Base-by-base conservation (phyloP, 2,329 filamentous ascomycete species). In the Colletotrichum echinochloae region DNA sequence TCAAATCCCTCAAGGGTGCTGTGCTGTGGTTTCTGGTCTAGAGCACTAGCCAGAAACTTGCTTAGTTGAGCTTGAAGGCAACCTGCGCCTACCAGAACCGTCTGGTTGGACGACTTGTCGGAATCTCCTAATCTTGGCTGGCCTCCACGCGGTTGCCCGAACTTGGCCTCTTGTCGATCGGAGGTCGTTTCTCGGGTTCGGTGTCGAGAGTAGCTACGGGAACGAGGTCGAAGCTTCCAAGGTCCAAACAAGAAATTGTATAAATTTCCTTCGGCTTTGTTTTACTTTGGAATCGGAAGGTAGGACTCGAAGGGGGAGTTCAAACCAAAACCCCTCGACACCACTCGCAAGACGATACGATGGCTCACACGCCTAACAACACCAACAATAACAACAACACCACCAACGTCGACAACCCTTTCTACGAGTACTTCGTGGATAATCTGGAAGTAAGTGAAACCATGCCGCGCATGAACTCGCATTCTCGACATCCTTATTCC, bases 341-440 rank as follows among this genome's bases (percentile, higher is more conserved):
- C 7, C 65, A 37, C 44, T 4, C 44, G 59, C 28, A 61, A 60
- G 33, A 55, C 64, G 41, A 60, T 54, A 67, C 54, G 52, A 71
- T 71, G 68, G 59, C 57, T 26, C 46, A 62, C 46, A 57, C 44
- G 52, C 65, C 68, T n/a, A 66, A 56, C 44, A 54, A 67, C 35
- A 52, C 56, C 49, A 57, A 18, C 23, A 55, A 49, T 62, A 56
- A 16, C 37, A 70, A 60, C 55, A 51, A 66, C 33, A 61, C n/a
- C n/a, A n/a, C n/a, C n/a, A n/a, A n/a, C n/a, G n/a, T n/a, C n/a
- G n/a, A 48, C 64, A 54, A 20, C n/a, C 20, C 57, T 16, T 67
- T 71, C 26, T 63, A 68, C 64, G 68, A 71, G 33, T 68, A 68
- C 54, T 65, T 68, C 46, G 65, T 67, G 52, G 52, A 71, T 37